Percentiles rank a stretch among this genome's conserved stretches.
phyloP scores from a whole-genome alignment of 805 yeast genomes.

The Hermanozyma aechmeae region DNA sequence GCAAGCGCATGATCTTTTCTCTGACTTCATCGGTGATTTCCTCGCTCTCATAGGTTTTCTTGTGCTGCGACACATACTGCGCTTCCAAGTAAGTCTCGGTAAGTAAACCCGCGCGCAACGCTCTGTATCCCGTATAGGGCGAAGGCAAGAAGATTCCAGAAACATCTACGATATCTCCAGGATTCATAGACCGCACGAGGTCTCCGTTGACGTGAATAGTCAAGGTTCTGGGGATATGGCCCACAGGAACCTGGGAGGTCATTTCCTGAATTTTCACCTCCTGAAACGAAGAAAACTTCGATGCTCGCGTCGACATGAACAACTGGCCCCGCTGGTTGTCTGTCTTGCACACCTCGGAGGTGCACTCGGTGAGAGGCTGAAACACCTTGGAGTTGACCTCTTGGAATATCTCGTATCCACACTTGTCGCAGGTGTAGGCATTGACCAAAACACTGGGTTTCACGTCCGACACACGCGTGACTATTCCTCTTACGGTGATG shows the following conservation, averaged over 20 bases:
- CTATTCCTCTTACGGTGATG: slow-evolving; percentile 88
- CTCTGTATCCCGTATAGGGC: slow-evolving; percentile 93
- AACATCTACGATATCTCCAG: slow-evolving; percentile 93
- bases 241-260: slow-evolving; percentile 95
- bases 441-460: slow-evolving; percentile 86
- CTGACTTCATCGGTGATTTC: slow-evolving; percentile 50
- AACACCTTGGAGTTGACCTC: slow-evolving; percentile 81
- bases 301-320: slow-evolving; percentile 89
- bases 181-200: slow-evolving; percentile 74
- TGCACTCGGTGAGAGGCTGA: slow-evolving; percentile 82
- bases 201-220: slow-evolving; percentile 88
- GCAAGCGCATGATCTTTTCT: slow-evolving; percentile 45
- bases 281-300: slow-evolving; percentile 91
- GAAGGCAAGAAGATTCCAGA: slow-evolving; percentile 89
- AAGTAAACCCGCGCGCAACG: slow-evolving; percentile 82
- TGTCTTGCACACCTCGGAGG: slow-evolving; percentile 66
- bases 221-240: slow-evolving; percentile 89
- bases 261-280: slow-evolving; percentile 92
- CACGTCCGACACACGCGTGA: slow-evolving; percentile 92
- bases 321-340: slow-evolving; percentile 84
- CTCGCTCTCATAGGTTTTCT: slow-evolving; percentile 69
- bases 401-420: slow-evolving; percentile 95
- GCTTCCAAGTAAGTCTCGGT: slow-evolving; percentile 93
- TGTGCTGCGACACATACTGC: slow-evolving; percentile 78
- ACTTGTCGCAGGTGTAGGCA: slow-evolving; percentile 95